Percentiles rank a stretch among this genome's conserved stretches.
These are phyloP conservation scores for Epithele typhae DNA, from an alignment of 768 basidiomycete genomes.

Conservation along the genomic window DNA sequence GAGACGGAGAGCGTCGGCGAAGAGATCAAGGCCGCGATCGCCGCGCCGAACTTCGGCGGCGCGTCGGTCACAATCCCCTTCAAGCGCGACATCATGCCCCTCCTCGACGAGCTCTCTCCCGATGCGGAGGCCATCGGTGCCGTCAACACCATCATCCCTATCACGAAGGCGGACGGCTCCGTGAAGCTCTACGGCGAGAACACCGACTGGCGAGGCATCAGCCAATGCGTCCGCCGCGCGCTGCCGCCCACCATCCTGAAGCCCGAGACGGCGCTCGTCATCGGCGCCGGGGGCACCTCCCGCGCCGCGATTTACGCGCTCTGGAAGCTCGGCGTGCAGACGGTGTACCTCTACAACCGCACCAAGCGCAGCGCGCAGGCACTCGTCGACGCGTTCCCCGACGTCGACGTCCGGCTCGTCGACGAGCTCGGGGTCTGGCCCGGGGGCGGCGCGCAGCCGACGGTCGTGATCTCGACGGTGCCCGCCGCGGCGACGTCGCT, in stretches of 20 bases:
- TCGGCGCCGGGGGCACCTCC: conserved; percentile 93
- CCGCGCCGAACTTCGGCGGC: conserved; percentile 78
- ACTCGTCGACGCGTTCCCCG: conserved; percentile 65
- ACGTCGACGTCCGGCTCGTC: conserved; percentile 55
- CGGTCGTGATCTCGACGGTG: conserved; percentile 85
- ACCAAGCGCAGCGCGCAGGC: conserved; percentile 69
- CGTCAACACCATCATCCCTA: conserved; percentile 86
- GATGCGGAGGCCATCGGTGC: conserved; percentile 88
- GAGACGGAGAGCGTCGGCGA: conserved; percentile 69
- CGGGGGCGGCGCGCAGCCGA: conserved; percentile 41
- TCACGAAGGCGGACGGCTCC: conserved; percentile 34
- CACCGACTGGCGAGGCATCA: conserved; percentile 93
- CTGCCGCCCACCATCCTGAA: conserved; percentile 33
- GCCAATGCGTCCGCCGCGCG: conserved; percentile 43
- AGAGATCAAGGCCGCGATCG: conserved; percentile 58
- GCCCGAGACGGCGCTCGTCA: conserved; percentile 65
- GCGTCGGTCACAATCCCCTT: conserved; percentile 96
- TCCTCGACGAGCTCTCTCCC: conserved; percentile 74
- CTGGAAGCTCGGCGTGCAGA: conserved; percentile 57
- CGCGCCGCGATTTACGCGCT: conserved; percentile 93
- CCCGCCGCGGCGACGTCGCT: conserved; percentile 63
- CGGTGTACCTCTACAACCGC: conserved; percentile 86
- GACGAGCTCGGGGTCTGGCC: conserved; percentile 55
- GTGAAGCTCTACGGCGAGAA: conserved; percentile 82
- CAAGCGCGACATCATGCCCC: conserved; percentile 85